These are phyloP conservation scores for Monoraphidium neglectum DNA, from an alignment of 139 green algal species.

Conservation along the genomic window DNA sequence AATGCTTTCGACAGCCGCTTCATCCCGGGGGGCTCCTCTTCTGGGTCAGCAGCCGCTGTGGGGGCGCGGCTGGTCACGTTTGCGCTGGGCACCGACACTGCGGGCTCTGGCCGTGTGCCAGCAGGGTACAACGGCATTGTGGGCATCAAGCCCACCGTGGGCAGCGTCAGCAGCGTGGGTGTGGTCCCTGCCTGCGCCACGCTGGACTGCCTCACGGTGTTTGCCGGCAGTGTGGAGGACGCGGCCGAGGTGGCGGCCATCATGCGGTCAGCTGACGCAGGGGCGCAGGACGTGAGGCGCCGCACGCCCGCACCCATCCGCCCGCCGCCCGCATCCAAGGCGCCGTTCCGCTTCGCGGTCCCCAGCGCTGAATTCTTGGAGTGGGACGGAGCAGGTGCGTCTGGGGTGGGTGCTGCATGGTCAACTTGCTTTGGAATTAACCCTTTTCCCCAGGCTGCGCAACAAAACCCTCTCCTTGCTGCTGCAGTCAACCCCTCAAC, in stretches of 20 bases:
- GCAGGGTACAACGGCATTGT: slow-evolving; percentile 73
- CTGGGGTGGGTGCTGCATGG: background rate
- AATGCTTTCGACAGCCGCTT: slow-evolving; percentile 74
- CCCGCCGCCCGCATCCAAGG: background rate
- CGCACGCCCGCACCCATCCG: background rate
- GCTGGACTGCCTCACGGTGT: slow-evolving; percentile 80
- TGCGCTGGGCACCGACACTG: slow-evolving; percentile 86
- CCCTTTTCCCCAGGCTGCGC: too few species aligned
- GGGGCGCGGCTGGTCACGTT: slow-evolving; percentile 66
- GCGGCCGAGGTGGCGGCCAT: slow-evolving; percentile 44
- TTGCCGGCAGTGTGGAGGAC: slow-evolving; percentile 62
- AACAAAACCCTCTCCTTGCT: too few species aligned
- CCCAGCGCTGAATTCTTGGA: slow-evolving; percentile 51
- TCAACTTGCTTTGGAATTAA: too few species aligned
- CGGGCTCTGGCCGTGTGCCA: slow-evolving; percentile 70
- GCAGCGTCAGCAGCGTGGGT: slow-evolving; percentile 54
- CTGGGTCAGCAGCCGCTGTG: slow-evolving; percentile 67
- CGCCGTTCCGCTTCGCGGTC: slow-evolving; percentile 68
- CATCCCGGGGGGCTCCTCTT: slow-evolving; percentile 72
- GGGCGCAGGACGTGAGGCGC: slow-evolving; percentile 33
- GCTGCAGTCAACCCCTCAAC: too few species aligned
- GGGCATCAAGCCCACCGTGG: slow-evolving; percentile 76
- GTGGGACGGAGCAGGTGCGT: slow-evolving; percentile 63
- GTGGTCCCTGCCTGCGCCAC: slow-evolving; percentile 75
- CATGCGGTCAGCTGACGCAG: slow-evolving; percentile 29